A percentile compares a stretch with the other conserved stretches of the same genome.
phyloP scores from a whole-genome alignment of 441 rosid genomes.

The Erodium texanum region DNA sequence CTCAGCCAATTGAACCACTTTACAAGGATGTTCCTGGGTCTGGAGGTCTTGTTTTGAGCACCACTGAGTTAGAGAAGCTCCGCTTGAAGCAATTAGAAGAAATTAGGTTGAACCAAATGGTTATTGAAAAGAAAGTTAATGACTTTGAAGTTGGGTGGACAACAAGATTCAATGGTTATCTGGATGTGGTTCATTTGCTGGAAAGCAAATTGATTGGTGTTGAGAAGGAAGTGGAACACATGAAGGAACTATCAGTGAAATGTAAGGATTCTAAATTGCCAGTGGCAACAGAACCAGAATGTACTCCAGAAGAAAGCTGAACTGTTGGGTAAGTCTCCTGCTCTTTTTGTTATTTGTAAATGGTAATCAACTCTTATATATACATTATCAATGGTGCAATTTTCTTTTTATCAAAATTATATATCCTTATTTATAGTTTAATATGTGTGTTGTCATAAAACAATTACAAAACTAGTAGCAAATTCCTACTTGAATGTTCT shows the following conservation, averaged over 20 bases:
- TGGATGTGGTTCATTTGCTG: constrained; percentile 25
- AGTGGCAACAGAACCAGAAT: constrained; percentile 27
- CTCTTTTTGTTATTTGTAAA: background rate
- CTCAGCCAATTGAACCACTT: constrained; percentile 49
- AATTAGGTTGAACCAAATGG: constrained; percentile 24
- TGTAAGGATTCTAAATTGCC: constrained; percentile 17
- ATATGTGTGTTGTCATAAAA: background rate
- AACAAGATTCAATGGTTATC: constrained; percentile 27
- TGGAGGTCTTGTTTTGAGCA: constrained; percentile 78
- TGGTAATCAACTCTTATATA: background rate
- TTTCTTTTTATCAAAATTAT: background rate
- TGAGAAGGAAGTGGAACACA: constrained; percentile 33
- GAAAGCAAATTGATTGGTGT: constrained; percentile 26
- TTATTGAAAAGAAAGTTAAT: constrained; percentile 37
- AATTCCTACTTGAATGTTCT: background rate
- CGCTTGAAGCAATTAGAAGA: constrained; percentile 59
- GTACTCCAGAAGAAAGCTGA: constrained; percentile 20
- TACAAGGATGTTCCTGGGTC: constrained; percentile 68
- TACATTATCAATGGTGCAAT: background rate
- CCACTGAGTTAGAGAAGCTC: constrained; percentile 55
- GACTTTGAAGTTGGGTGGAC: constrained; percentile 42
- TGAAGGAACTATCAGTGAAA: constrained; percentile 31
- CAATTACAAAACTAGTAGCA: background rate
- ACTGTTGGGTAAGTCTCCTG: constrained; percentile 4
- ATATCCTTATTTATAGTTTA: background rate